Evolutionary conservation across 805 yeast genomes (phyloP).

Genomic region (Peterozyma toletana): DNA sequence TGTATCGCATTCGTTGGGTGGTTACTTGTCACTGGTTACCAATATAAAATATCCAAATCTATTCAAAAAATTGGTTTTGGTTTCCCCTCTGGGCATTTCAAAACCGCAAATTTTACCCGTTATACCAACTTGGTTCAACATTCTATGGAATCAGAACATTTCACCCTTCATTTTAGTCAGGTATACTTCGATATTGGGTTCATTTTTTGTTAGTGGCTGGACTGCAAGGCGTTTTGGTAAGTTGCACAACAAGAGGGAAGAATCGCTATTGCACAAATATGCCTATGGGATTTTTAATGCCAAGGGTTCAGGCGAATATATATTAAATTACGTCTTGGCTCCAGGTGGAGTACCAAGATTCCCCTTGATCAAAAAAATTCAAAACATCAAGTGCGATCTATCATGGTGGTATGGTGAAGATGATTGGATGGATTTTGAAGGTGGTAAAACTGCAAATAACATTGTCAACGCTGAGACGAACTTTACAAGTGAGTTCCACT

Average conservation of each 20-base stretch:
- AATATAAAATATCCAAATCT: conserved; percentile 54
- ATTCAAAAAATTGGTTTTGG: conserved; percentile 63
- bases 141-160: conserved; percentile 69
- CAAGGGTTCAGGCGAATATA: conserved; percentile 89
- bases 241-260: conserved; percentile 33
- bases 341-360: conserved; percentile 89
- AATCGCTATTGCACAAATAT: conserved; percentile 61
- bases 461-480: conserved; percentile 22
- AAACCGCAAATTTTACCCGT: conserved; percentile 33
- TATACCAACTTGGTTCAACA: conserved; percentile 72
- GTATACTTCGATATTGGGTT: conserved; percentile 74
- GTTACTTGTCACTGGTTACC: conserved; percentile 67
- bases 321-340: conserved; percentile 72
- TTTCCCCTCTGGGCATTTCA: conserved; percentile 86
- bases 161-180: conserved; percentile 84
- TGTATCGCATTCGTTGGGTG: conserved; percentile 92
- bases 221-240: conserved; percentile 71
- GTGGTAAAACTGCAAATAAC: conserved; percentile 35
- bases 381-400: conserved; percentile 49
- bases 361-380: conserved; percentile 54
- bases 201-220: conserved; percentile 86
- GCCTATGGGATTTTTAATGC: conserved; percentile 80
- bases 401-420: conserved; percentile 83
- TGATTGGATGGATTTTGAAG: conserved; percentile 53
- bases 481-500: conserved; percentile 12